Base-by-base conservation (phyloP, 257 asterid genomes). In the Fraxinus quadrangulata region DNA sequence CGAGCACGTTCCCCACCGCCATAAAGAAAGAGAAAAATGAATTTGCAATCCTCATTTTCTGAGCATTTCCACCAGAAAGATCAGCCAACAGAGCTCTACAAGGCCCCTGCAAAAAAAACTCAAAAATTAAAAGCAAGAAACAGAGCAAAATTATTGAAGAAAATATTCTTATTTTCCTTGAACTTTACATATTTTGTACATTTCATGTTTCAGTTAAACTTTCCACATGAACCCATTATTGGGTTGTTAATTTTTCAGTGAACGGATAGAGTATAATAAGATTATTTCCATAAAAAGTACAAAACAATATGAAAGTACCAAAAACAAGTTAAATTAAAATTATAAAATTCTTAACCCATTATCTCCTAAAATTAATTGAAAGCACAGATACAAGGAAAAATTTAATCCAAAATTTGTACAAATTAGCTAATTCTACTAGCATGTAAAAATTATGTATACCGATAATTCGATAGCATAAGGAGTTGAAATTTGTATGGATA, bases 1-100 rank as follows among this genome's bases (percentile, higher is more conserved):
- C 99, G 13, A 94, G 54, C 33, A 94, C 86, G 73, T 90, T 94
- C 17, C 97, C 99, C 5, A 92, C 93, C 6, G 97, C 99, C 99
- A 94, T 94, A 92, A 92, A 92, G 73, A 94, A 92, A 4, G 99
- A 91, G 80, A 61, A 94, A 71, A 89, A 80, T 0, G 96, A 81
- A 24, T 90, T 91, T 5, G 97, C 87, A 4, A 87, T 54, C 39
- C 92, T 83, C 86, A 86, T 91, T 26, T 82, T 89, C 11, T 80
- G 81, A 6, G 92, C 78, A 40, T 81, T 76, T 1, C 97, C 97
- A 51, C 89, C 87, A 2, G 97, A 86, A 10, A 94, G 85, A 86
- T 94, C 99, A 0, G 99, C 96, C 82, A 94, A 75, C 2, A 94
- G 67, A 0, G 99, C 97, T 81, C 97, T 90, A 24, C 97, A 92